phyloP scores from a whole-genome alignment of 495 filamentous ascomycete genomes.

The Stereocaulon alpinum region DNA sequence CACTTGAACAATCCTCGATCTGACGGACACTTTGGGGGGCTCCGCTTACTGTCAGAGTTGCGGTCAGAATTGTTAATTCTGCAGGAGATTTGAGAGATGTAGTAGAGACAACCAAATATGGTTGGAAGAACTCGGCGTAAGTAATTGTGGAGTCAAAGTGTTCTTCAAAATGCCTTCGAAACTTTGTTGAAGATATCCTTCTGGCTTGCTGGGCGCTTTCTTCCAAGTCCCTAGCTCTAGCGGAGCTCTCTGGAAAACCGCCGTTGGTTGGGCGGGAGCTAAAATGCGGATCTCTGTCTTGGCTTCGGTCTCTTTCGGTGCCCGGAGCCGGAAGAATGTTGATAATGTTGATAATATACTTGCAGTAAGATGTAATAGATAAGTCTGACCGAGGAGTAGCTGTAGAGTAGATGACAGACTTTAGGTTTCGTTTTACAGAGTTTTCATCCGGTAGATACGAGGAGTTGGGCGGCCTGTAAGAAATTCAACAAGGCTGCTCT shows the following conservation, averaged over 20 bases:
- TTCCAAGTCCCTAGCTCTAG: conserved; percentile 1
- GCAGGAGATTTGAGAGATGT: not conserved
- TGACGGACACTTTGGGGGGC: not conserved
- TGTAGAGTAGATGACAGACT: not conserved
- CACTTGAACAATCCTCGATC: not conserved
- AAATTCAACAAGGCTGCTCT: not conserved
- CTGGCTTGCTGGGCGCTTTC: not conserved
- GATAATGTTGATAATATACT: too few relatives aligned
- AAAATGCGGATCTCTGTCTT: not conserved
- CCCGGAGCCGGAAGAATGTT: not conserved
- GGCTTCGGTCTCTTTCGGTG: conserved; percentile 4
- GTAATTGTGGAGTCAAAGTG: not conserved
- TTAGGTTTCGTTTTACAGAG: not conserved
- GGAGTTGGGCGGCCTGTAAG: not conserved
- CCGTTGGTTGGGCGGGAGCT: conserved; percentile 5
- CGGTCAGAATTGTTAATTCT: not conserved
- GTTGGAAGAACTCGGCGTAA: not conserved
- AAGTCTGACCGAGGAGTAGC: not conserved
- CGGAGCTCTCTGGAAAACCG: not conserved
- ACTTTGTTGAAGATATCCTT: too few relatives aligned
- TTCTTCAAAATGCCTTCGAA: not conserved
- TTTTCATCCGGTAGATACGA: not conserved
- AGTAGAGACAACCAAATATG: not conserved
- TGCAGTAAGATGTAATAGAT: not conserved
- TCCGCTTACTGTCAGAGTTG: not conserved